Evolutionary conservation across 768 basidiomycete species (phyloP).

Genomic region (Tricholoma furcatifolium): DNA sequence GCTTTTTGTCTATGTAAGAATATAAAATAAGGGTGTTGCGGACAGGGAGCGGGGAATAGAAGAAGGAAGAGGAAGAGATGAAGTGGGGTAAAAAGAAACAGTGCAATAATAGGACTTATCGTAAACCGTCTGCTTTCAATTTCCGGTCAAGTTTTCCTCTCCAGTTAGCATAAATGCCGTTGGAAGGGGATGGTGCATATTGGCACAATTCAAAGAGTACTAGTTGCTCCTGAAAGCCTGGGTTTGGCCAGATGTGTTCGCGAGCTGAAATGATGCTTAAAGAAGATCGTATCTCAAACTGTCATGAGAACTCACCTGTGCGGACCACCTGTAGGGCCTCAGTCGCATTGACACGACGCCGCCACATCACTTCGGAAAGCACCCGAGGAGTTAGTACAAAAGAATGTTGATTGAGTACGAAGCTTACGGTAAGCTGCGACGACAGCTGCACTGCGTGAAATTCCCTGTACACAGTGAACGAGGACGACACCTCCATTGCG

Average conservation of each 20-base stretch:
- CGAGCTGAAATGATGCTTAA: conserved; percentile 43
- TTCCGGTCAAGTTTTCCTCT: conserved; percentile 51
- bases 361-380: conserved; percentile 58
- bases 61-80: too few species aligned
- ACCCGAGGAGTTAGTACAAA: conserved; percentile 3
- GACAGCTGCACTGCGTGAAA: conserved; percentile 67
- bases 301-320: conserved; percentile 39
- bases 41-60: too few species aligned
- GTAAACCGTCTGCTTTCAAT: conserved; percentile 40
- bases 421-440: conserved; percentile 74
- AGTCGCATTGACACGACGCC: conserved; percentile 54
- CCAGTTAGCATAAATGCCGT: conserved; percentile 71
- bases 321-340: conserved; percentile 62
- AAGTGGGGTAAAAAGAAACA: too few species aligned
- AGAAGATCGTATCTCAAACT: background rate
- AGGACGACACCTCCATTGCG: conserved; percentile 57
- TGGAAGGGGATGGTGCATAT: conserved; percentile 57
- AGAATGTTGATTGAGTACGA: background rate
- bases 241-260: conserved; percentile 75
- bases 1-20: too few species aligned
- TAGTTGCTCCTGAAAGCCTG: conserved; percentile 77
- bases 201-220: conserved; percentile 73
- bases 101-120: conserved; percentile 18
- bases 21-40: too few species aligned
- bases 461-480: conserved; percentile 66